Percentiles rank a stretch among this genome's conserved stretches.
phyloP scores from a whole-genome alignment of 1,284 basidiomycete genomes.

The Gymnopus androsaceus region DNA sequence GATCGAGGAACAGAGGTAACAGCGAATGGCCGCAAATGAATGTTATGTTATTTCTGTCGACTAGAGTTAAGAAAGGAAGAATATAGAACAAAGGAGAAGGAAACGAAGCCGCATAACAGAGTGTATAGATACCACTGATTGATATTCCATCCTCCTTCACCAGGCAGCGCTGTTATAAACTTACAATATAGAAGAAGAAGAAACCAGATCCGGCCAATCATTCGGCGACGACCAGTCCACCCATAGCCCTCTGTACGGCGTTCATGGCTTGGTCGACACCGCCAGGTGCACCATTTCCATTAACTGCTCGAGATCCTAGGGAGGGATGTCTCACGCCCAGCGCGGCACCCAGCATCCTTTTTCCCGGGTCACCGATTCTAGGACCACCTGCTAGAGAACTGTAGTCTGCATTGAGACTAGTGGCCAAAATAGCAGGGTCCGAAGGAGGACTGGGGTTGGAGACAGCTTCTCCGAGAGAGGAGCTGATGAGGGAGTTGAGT shows the following conservation, averaged over 20 bases:
- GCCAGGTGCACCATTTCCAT: slow-evolving; percentile 40
- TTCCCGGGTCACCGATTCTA: slow-evolving; percentile 80
- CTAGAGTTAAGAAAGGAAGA: background rate
- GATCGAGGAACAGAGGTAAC: slow-evolving; percentile 3
- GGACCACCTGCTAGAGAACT: slow-evolving; percentile 42
- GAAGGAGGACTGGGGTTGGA: slow-evolving; percentile 46
- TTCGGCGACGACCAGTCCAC: slow-evolving; percentile 70
- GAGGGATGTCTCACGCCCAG: slow-evolving; percentile 78
- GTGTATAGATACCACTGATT: background rate
- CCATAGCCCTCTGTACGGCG: slow-evolving; percentile 78
- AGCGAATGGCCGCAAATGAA: slow-evolving; percentile 16
- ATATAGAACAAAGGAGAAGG: slow-evolving; percentile 1
- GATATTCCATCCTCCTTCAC: slow-evolving; percentile 1
- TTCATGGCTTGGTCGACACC: slow-evolving; percentile 66
- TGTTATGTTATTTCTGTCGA: slow-evolving; percentile 11
- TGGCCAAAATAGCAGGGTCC: slow-evolving; percentile 68
- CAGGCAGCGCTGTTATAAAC: background rate
- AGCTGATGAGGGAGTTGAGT: slow-evolving; percentile 77
- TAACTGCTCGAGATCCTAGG: slow-evolving; percentile 60
- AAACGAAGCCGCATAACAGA: slow-evolving; percentile 6
- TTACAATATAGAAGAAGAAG: slow-evolving; percentile 6
- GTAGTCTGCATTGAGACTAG: slow-evolving; percentile 42
- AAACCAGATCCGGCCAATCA: slow-evolving; percentile 35
- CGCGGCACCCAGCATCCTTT: slow-evolving; percentile 81
- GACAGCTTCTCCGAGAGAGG: slow-evolving; percentile 57